phyloP scores from a whole-genome alignment of 352 stramenopile species.

The Globisporangium radiosum region DNA sequence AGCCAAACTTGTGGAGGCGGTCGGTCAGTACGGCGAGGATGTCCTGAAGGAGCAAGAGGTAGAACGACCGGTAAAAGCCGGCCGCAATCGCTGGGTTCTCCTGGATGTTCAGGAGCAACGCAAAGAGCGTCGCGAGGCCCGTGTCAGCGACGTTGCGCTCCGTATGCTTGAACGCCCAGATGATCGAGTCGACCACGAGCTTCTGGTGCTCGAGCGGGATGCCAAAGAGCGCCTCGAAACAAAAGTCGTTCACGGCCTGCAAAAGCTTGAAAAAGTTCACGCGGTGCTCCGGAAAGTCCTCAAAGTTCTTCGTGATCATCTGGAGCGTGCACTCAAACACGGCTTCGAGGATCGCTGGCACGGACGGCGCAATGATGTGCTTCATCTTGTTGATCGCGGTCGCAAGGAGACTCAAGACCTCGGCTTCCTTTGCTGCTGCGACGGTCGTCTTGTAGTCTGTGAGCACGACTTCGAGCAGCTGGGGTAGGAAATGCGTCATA shows the following conservation, averaged over 20 bases:
- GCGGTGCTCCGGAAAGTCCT: conserved; percentile 98
- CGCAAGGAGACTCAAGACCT: conserved; percentile 94
- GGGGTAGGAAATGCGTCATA: conserved; percentile 93
- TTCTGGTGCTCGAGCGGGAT: conserved; percentile 97
- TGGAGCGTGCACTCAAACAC: conserved; percentile 98
- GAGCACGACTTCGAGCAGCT: conserved; percentile 95
- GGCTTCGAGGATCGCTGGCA: conserved; percentile 95
- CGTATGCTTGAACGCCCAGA: conserved; percentile 99
- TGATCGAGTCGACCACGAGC: conserved; percentile 97
- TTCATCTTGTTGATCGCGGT: conserved; percentile 97
- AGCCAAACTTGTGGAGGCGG: conserved; percentile 97
- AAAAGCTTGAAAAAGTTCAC: conserved; percentile 99
- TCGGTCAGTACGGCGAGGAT: conserved; percentile 98
- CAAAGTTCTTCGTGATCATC: conserved; percentile 99
- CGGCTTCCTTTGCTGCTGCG: conserved; percentile 72
- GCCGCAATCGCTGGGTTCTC: conserved; percentile 92
- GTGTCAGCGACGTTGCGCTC: conserved; percentile 98
- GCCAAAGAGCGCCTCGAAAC: conserved; percentile 96
- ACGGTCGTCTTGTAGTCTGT: conserved; percentile 92
- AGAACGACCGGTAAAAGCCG: conserved; percentile 98
- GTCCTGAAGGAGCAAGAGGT: conserved; percentile 91
- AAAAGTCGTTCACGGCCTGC: conserved; percentile 92
- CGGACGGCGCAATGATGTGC: conserved; percentile 66
- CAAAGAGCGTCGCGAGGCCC: conserved; percentile 95
- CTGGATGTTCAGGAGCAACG: conserved; percentile 95